Percentiles rank a stretch among this genome's conserved stretches.
phyloP scores from a whole-genome alignment of 2,329 filamentous ascomycete species.

The Colletotrichum sp. region DNA sequence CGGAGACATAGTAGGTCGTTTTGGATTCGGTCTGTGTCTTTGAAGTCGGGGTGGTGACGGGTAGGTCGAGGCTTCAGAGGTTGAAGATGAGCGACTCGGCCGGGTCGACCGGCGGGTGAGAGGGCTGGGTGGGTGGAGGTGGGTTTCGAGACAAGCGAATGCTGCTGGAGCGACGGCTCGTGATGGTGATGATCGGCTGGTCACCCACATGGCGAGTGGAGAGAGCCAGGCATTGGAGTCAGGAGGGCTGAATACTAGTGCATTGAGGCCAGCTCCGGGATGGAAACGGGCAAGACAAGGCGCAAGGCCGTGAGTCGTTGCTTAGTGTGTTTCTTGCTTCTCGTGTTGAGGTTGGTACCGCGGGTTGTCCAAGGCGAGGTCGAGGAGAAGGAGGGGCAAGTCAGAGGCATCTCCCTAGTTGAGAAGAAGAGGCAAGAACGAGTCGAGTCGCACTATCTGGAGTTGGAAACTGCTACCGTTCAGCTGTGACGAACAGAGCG shows the following conservation, averaged over 20 bases:
- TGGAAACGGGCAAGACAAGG: neutral
- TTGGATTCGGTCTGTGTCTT: neutral
- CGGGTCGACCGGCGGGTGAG: neutral
- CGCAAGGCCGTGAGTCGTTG: constrained; percentile 1
- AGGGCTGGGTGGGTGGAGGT: neutral
- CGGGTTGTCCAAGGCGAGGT: neutral
- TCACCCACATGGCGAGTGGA: neutral
- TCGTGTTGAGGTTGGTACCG: constrained; percentile 6
- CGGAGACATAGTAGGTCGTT: neutral
- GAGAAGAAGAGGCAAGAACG: neutral
- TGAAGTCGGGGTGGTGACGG: neutral
- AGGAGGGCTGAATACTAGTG: neutral
- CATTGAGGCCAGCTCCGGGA: neutral
- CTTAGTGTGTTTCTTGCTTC: constrained; percentile 9
- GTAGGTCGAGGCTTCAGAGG: neutral
- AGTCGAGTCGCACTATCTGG: neutral
- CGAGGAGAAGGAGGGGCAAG: neutral
- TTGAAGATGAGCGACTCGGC: neutral
- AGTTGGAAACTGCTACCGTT: neutral
- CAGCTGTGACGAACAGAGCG: neutral
- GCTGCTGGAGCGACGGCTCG: neutral
- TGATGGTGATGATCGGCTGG: neutral
- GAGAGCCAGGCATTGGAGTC: constrained; percentile 6
- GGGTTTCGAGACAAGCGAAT: neutral
- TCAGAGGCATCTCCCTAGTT: neutral